These are phyloP conservation scores for Polyplosphaeria fusca DNA, from an alignment of 495 filamentous ascomycete species.

Conservation along the genomic window DNA sequence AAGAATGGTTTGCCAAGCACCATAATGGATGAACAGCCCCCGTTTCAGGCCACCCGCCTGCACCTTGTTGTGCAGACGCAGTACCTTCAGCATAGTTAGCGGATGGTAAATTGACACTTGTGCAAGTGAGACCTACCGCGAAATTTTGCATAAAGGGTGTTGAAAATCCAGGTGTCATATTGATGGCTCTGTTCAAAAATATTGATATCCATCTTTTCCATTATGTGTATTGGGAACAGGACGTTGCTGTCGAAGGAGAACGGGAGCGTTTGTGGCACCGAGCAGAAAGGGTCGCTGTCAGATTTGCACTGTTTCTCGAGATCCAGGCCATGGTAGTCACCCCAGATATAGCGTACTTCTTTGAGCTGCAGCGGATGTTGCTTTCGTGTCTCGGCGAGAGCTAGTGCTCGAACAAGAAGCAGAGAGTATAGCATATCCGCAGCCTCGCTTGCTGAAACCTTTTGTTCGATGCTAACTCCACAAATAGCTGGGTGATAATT, in stretches of 20 bases:
- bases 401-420: constrained; percentile 62
- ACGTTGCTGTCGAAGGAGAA: constrained; percentile 88
- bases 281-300: constrained; percentile 38
- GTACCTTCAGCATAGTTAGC: constrained; percentile 55
- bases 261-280: constrained; percentile 62
- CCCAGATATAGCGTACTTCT: constrained; percentile 92
- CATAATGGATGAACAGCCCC: constrained; percentile 74
- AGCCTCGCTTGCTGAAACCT: constrained; percentile 65
- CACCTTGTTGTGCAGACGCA: constrained; percentile 75
- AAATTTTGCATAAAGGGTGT: constrained; percentile 91
- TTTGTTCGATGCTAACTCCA: constrained; percentile 72
- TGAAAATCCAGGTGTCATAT: constrained; percentile 89
- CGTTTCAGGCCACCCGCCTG: constrained; percentile 72
- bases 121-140: constrained; percentile 46
- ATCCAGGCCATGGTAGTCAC: constrained; percentile 55
- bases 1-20: constrained; percentile 87
- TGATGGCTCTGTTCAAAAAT: constrained; percentile 63
- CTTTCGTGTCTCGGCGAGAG: constrained; percentile 80
- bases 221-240: constrained; percentile 73
- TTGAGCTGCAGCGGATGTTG: constrained; percentile 77
- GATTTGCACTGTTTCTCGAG: constrained; percentile 14
- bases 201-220: constrained; percentile 88
- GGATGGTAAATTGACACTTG: neutral
- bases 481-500: constrained; percentile 86
- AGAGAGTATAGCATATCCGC: constrained; percentile 68